Conservation (phyloP, 2,329 filamentous ascomycete genomes). For the Calonectria naviculata region DNA sequence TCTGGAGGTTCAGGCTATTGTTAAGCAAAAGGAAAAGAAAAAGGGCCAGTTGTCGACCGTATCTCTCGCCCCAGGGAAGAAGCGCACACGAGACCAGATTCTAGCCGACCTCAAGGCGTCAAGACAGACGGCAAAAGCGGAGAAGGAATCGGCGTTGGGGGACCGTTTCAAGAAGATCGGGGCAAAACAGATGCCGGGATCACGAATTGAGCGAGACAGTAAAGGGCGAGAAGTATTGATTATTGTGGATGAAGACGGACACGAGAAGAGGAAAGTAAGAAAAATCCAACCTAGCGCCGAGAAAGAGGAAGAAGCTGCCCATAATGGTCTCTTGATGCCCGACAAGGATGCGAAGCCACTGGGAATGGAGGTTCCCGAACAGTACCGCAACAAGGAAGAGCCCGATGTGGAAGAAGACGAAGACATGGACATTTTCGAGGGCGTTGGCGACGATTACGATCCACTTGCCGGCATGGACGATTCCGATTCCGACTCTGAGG, state of each 20-base stretch:
- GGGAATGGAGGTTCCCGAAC: slow-evolving; percentile 74
- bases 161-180: slow-evolving; percentile 75
- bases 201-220: slow-evolving; percentile 69
- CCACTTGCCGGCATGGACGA: slow-evolving; percentile 69
- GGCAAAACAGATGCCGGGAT: slow-evolving; percentile 61
- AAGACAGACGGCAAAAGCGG: slow-evolving; percentile 68
- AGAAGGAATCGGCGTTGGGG: slow-evolving; percentile 63
- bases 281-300: slow-evolving; percentile 57
- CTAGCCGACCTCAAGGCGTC: slow-evolving; percentile 74
- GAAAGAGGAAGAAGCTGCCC: slow-evolving; percentile 50
- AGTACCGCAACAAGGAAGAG: slow-evolving; percentile 60
- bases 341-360: slow-evolving; percentile 67
- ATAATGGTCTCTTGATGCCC: slow-evolving; percentile 60
- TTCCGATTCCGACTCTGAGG: slow-evolving; percentile 58
- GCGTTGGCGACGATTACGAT: slow-evolving; percentile 74
- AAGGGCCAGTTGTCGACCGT: slow-evolving; percentile 70
- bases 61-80: slow-evolving; percentile 64
- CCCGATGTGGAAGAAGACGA: slow-evolving; percentile 63
- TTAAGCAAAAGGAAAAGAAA: slow-evolving; percentile 66
- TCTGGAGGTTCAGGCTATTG: slow-evolving; percentile 63
- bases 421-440: slow-evolving; percentile 74
- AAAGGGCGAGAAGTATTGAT: slow-evolving; percentile 74
- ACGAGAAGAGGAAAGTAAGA: slow-evolving; percentile 73
- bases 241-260: slow-evolving; percentile 73
- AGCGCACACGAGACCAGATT: slow-evolving; percentile 74